A percentile compares a stretch with the other conserved stretches of the same genome.
phyloP scores from a whole-genome alignment of 2,329 filamentous ascomycete species.

The Fonsecaea monophora region DNA sequence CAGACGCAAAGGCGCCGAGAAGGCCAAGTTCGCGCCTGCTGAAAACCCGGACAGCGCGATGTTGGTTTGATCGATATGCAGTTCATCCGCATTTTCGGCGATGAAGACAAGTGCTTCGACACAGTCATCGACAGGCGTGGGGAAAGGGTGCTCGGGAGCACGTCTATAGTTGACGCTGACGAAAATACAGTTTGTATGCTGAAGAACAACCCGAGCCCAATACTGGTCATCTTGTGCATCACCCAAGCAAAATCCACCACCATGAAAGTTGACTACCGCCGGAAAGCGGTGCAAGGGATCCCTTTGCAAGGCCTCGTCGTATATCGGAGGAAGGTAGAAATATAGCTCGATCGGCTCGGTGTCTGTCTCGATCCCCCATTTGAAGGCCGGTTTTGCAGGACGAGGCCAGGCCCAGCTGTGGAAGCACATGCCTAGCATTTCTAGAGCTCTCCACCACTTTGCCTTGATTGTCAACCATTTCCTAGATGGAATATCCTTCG shows the following conservation, averaged over 20 bases:
- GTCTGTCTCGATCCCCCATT: slow-evolving; percentile 60
- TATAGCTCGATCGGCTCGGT: slow-evolving; percentile 61
- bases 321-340: slow-evolving; percentile 65
- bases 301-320: slow-evolving; percentile 42
- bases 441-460: slow-evolving; percentile 69
- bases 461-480: slow-evolving; percentile 70
- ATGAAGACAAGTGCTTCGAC: slow-evolving; percentile 67
- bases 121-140: slow-evolving; percentile 68
- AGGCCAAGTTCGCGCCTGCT: slow-evolving; percentile 67
- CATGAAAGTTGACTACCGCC: slow-evolving; percentile 69
- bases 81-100: slow-evolving; percentile 60
- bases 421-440: slow-evolving; percentile 72
- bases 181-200: slow-evolving; percentile 63
- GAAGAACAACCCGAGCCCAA: slow-evolving; percentile 64
- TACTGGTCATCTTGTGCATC: slow-evolving; percentile 66
- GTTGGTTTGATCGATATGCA: slow-evolving; percentile 64
- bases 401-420: slow-evolving; percentile 68
- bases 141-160: slow-evolving; percentile 68
- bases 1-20: slow-evolving; percentile 66
- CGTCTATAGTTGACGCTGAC: slow-evolving; percentile 67
- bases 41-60: slow-evolving; percentile 68
- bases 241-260: slow-evolving; percentile 68
- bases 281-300: slow-evolving; percentile 57
- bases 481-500: slow-evolving; percentile 47
- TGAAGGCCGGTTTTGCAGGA: slow-evolving; percentile 67